Evolutionary conservation across 202 grass and related monocot genomes (phyloP).

Genomic region (Cymbopogon flexuosus): DNA sequence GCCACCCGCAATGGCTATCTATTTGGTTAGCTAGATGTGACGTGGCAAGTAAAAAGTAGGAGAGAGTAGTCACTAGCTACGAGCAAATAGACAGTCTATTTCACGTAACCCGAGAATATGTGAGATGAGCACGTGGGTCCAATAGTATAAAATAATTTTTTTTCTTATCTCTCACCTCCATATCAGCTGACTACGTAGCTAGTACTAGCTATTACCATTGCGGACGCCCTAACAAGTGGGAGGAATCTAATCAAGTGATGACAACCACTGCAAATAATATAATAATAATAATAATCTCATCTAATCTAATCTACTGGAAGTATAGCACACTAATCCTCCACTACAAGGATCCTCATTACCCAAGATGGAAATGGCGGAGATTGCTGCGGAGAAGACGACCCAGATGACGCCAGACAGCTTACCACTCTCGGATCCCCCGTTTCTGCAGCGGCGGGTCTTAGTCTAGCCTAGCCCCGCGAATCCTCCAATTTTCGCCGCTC

Average conservation of each 20-base stretch:
- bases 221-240: not conserved
- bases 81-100: too few species aligned
- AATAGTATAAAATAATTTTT: too few species aligned
- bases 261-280: not conserved
- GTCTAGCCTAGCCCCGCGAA: not conserved
- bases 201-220: too few species aligned
- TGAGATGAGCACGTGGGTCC: too few species aligned
- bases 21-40: too few species aligned
- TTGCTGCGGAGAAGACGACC: not conserved
- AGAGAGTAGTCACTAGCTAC: too few species aligned
- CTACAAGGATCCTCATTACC: not conserved
- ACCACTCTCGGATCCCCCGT: constrained; percentile 15
- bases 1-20: too few species aligned
- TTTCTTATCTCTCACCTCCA: too few species aligned
- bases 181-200: too few species aligned
- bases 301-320: not conserved
- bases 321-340: not conserved
- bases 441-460: not conserved
- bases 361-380: constrained; percentile 27
- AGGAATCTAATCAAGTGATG: not conserved
- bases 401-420: constrained; percentile 27
- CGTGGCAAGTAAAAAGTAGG: too few species aligned
- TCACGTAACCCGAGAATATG: too few species aligned
- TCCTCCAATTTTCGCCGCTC: not conserved
- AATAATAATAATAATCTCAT: not conserved